Conservation (phyloP, 1,284 basidiomycete genomes). For the Cryptococcus depauperatus region DNA sequence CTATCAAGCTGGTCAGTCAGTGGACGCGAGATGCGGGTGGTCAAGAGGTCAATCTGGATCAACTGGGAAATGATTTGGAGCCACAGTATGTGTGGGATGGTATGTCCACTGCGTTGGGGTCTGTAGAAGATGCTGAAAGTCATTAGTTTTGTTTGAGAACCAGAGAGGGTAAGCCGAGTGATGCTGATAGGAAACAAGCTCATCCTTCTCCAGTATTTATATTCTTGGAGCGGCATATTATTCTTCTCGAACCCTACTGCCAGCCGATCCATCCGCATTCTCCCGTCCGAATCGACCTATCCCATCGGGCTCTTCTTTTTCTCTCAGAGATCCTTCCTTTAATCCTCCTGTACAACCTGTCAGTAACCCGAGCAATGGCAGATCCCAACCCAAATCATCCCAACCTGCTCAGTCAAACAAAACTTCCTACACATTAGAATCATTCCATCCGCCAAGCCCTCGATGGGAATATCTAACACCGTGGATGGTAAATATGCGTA, state of each 20-base stretch:
- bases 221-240: constrained; percentile 42
- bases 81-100: constrained; percentile 67
- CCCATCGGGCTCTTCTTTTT: constrained; percentile 17
- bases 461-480: constrained; percentile 43
- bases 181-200: background rate
- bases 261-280: constrained; percentile 40
- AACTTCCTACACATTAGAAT: constrained; percentile 39
- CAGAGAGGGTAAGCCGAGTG: constrained; percentile 37
- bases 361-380: background rate
- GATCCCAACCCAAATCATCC: background rate
- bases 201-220: constrained; percentile 23
- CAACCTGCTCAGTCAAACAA: constrained; percentile 24
- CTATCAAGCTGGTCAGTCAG: constrained; percentile 12
- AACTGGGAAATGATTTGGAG: constrained; percentile 28
- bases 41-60: too few species aligned
- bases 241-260: constrained; percentile 36
- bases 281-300: constrained; percentile 29
- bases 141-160: constrained; percentile 44
- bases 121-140: background rate
- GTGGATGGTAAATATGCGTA: constrained; percentile 46
- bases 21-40: too few species aligned
- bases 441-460: constrained; percentile 39
- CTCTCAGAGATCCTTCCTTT: background rate
- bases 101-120: constrained; percentile 43
- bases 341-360: background rate